Conservation (phyloP, 345 rosid species). For the Salix udensis region DNA sequence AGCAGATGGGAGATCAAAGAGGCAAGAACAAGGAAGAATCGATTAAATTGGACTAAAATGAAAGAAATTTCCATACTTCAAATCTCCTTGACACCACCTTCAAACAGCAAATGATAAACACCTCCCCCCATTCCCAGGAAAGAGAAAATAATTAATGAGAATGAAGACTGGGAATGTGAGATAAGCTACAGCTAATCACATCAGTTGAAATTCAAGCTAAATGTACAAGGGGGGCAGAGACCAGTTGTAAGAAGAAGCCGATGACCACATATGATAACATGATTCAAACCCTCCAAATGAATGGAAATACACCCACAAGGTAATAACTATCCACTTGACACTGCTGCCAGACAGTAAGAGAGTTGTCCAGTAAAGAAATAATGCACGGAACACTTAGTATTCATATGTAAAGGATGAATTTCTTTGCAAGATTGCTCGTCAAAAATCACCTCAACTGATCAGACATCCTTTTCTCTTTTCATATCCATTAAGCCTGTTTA, state of each 20-base stretch:
- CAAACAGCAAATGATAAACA: not conserved
- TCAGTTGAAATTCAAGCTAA: not conserved
- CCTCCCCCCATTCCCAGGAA: not conserved
- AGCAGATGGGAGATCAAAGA: constrained; percentile 6
- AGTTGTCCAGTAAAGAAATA: constrained; percentile 4
- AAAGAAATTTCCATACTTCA: not conserved
- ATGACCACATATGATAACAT: not conserved
- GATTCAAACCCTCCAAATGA: not conserved
- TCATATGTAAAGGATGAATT: not conserved
- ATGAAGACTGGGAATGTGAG: not conserved
- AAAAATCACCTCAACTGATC: not conserved
- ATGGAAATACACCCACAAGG: not conserved
- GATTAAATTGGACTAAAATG: not conserved
- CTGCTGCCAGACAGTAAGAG: not conserved
- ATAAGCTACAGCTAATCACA: not conserved
- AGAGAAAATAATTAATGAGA: not conserved
- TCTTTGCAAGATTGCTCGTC: not conserved
- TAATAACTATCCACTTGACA: constrained; percentile 16
- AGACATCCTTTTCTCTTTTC: not conserved
- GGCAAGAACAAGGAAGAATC: constrained; percentile 1
- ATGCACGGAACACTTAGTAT: not conserved
- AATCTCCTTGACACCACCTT: constrained; percentile 4
- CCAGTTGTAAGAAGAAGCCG: not conserved
- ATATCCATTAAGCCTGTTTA: not conserved
- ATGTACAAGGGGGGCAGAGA: not conserved